Evolutionary conservation across 2,329 filamentous ascomycete species (phyloP).

Genomic region (Penicillium sp.): DNA sequence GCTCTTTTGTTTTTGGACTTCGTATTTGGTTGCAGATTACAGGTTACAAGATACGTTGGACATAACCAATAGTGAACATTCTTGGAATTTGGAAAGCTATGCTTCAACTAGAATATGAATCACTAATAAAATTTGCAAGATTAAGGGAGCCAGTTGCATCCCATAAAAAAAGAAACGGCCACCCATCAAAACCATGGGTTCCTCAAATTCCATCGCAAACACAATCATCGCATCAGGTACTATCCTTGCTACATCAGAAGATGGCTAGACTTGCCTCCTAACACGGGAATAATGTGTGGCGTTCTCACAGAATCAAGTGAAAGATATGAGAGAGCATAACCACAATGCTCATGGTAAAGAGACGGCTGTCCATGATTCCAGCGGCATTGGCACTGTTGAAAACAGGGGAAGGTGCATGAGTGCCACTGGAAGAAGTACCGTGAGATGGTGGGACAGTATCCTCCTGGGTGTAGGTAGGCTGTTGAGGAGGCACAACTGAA

Average conservation of each 20-base stretch:
- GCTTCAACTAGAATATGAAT: constrained; percentile 11
- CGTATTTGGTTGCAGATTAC: background rate
- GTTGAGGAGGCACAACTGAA: background rate
- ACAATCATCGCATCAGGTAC: background rate
- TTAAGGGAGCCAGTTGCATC: constrained; percentile 9
- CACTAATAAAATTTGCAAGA: constrained; percentile 7
- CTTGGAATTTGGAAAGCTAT: constrained; percentile 7
- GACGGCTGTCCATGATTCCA: background rate
- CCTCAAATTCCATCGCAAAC: background rate
- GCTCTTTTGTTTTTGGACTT: background rate
- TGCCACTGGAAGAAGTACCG: background rate
- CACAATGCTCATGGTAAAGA: constrained; percentile 5
- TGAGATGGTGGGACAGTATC: background rate
- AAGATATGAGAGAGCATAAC: background rate
- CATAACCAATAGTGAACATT: background rate
- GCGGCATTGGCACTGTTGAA: constrained; percentile 5
- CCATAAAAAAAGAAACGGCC: constrained; percentile 1
- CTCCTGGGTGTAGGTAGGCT: background rate
- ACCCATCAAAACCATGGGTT: background rate
- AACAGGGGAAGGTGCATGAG: background rate
- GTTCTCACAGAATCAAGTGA: background rate
- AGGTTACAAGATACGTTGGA: background rate
- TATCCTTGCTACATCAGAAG: background rate
- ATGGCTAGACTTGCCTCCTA: background rate
- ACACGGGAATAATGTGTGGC: background rate